phyloP scores from a whole-genome alignment of 495 filamentous ascomycete species.

The Lasiosphaeria hispida region DNA sequence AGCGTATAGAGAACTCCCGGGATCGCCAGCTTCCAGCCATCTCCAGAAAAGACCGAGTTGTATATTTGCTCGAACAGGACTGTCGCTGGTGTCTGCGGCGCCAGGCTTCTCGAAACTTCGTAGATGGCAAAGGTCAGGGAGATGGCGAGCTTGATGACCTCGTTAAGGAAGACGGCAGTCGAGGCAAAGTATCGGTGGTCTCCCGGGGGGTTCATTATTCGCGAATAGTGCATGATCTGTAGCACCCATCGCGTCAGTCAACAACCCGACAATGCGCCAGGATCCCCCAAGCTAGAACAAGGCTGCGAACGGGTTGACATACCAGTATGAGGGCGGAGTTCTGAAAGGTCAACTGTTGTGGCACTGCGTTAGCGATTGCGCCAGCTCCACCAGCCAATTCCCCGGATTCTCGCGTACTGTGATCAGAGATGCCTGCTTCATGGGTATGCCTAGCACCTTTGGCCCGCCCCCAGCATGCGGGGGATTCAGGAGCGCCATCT shows the following conservation, averaged over 20 bases:
- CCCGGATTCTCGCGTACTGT: constrained; percentile 53
- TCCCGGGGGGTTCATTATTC: constrained; percentile 78
- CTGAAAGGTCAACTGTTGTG: constrained; percentile 67
- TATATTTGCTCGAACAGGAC: constrained; percentile 78
- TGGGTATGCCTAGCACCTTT: constrained; percentile 60
- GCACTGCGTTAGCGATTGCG: constrained; percentile 27
- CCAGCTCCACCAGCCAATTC: background rate
- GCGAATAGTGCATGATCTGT: constrained; percentile 87
- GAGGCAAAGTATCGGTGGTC: constrained; percentile 89
- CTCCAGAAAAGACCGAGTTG: constrained; percentile 78
- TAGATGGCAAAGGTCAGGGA: constrained; percentile 83
- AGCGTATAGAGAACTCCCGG: constrained; percentile 86
- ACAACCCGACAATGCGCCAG: background rate
- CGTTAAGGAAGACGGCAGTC: constrained; percentile 91
- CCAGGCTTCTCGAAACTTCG: constrained; percentile 73
- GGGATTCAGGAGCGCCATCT: constrained; percentile 40
- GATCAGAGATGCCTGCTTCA: constrained; percentile 76
- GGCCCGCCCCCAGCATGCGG: constrained; percentile 40
- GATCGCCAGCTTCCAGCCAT: constrained; percentile 94
- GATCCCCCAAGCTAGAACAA: background rate
- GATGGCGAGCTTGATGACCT: constrained; percentile 85
- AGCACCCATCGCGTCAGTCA: constrained; percentile 13
- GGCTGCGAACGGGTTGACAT: constrained; percentile 26
- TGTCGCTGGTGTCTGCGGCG: constrained; percentile 73
- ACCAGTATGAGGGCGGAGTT: constrained; percentile 76